These are phyloP conservation scores for Lodderomyces parapsilosis DNA, from an alignment of 1,139 yeast genomes.

Conservation along the genomic window DNA sequence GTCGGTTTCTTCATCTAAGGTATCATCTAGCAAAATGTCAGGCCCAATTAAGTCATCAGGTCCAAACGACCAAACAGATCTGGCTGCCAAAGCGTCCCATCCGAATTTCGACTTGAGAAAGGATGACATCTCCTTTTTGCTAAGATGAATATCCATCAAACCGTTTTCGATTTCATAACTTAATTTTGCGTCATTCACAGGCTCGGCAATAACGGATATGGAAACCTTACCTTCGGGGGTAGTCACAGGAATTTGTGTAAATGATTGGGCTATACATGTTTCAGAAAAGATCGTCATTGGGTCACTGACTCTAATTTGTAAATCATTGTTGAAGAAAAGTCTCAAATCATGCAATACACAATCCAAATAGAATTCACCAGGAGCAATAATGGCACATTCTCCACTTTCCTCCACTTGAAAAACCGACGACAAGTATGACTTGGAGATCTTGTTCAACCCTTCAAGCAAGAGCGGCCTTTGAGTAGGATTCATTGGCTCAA, in stretches of 20 bases:
- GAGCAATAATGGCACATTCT: conserved; percentile 75
- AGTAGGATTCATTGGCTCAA: conserved; percentile 78
- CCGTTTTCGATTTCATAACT: conserved; percentile 59
- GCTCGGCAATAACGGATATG: conserved; percentile 78
- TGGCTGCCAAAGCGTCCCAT: conserved; percentile 84
- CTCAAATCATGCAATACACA: conserved; percentile 79
- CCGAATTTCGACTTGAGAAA: conserved; percentile 56
- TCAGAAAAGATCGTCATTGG: conserved; percentile 83
- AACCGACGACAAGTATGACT: conserved; percentile 63
- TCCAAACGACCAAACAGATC: conserved; percentile 82
- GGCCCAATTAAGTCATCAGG: conserved; percentile 59
- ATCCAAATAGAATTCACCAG: conserved; percentile 89
- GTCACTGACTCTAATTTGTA: conserved; percentile 80
- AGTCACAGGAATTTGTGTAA: conserved; percentile 57
- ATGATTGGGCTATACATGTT: conserved; percentile 66
- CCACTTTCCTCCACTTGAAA: conserved; percentile 86
- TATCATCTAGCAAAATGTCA: conserved; percentile 67
- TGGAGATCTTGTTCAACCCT: conserved; percentile 62
- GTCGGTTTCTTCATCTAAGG: conserved; percentile 67
- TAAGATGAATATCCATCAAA: conserved; percentile 34
- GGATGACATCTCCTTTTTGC: conserved; percentile 45
- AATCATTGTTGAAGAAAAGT: conserved; percentile 50
- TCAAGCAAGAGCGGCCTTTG: conserved; percentile 73
- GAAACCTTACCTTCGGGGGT: conserved; percentile 56
- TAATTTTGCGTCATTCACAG: conserved; percentile 52